Base-by-base conservation (phyloP, 2,329 filamentous ascomycete species). In the Cladosporium colombiae region DNA sequence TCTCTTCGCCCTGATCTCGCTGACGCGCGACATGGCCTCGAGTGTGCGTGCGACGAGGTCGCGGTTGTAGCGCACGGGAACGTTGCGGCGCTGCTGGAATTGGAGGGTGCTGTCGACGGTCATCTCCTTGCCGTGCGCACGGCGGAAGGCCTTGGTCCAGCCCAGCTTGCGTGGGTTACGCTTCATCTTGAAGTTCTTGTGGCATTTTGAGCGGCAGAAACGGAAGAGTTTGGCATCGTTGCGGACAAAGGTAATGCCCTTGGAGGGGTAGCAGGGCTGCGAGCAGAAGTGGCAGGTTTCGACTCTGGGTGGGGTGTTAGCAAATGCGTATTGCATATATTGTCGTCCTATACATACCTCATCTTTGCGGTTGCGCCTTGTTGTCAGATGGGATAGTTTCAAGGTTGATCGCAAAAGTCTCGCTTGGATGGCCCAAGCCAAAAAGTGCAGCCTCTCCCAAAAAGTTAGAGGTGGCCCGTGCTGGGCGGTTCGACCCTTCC, bases 81-180 rank as follows among this genome's bases (percentile, higher is more conserved):
- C 88, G 84, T 99, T 97, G 83, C 95, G 91, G 77, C 92, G 91
- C 72, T 92, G 91, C 69, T 92, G 91, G 81, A 98, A 97, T 76
- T 92, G 90, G 68, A 99, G 89, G 35, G 94, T 97, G 74, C 88
- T 91, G 85, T 99, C 95, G 80, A 98, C 93, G 65, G 91, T 91
- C 92, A 96, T 89, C 80, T 88, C 86, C 71, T 83, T 96, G 82
- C 92, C 92, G 66, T 91, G 89, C 21, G 90, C 87, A 77, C 89
- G 90, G 76, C 93, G 90, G 86, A 93, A 94, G 62, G 92, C 89
- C 85, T 97, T 97, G 69, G 94, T 97, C 95, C 94, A 97, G 81
- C 93, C 95, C 73, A 98, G 87, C 71, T 97, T 97, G 78, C 94
- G 89, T 40, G 94, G 93, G 82, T 98, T 97, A 72, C 95, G 89